Conservation (phyloP, 495 filamentous ascomycete species). For the Trichoderma virens region DNA sequence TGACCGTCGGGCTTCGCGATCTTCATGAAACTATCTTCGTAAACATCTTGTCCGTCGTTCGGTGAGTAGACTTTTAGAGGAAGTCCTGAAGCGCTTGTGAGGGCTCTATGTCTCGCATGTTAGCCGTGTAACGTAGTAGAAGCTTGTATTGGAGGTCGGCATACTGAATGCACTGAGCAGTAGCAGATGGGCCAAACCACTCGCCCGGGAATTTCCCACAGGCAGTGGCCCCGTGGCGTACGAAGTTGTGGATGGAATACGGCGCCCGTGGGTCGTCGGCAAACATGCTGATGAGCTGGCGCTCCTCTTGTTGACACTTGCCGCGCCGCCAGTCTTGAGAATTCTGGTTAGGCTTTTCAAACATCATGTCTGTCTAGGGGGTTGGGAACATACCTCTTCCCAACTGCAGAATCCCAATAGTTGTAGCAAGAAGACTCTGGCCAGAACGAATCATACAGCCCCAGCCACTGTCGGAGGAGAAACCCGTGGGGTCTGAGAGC, state of each 20-base stretch:
- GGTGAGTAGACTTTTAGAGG: constrained; percentile 78
- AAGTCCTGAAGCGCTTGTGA: constrained; percentile 54
- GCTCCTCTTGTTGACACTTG: constrained; percentile 53
- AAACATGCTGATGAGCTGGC: constrained; percentile 70
- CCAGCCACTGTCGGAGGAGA: constrained; percentile 93
- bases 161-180: constrained; percentile 91
- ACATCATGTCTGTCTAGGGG: not conserved
- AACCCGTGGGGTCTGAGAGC: constrained; percentile 70
- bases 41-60: constrained; percentile 83
- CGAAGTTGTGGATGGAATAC: constrained; percentile 94
- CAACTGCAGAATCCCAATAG: constrained; percentile 59
- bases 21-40: constrained; percentile 76
- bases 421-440: constrained; percentile 86
- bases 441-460: constrained; percentile 99
- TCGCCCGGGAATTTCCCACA: constrained; percentile 94
- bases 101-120: constrained; percentile 45
- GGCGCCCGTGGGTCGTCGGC: constrained; percentile 80
- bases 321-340: constrained; percentile 69
- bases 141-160: constrained; percentile 22
- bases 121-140: constrained; percentile 15
- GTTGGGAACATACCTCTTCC: constrained; percentile 60
- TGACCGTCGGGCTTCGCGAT: constrained; percentile 58
- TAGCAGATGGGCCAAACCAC: constrained; percentile 99
- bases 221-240: constrained; percentile 73
- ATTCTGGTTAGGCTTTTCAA: constrained; percentile 18